Evolutionary conservation across 768 basidiomycete genomes (phyloP), one percentile per base, ranked within the genome.

Genomic region (Boletus subparvulus): DNA sequence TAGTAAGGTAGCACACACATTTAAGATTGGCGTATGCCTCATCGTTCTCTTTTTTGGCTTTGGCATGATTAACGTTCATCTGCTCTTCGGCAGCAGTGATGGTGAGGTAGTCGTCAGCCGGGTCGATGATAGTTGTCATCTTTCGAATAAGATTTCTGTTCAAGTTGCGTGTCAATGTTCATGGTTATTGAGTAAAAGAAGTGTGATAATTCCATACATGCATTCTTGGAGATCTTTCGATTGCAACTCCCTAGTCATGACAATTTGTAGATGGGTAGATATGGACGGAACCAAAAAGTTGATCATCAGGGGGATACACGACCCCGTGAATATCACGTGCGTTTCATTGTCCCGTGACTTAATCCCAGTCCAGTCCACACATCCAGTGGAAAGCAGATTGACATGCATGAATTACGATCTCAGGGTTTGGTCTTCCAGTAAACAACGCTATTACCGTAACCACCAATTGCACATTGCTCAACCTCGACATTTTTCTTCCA

Each of bases 61-160:
- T 77, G 8, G 79, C 74, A 56, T 86, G 82, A 11, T 82, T 82
- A 8, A 77, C 62, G 14, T 80, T 80, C 66, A 90, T 84, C 60
- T 80, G 84, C 56, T 90, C 84, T 62, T 92, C 88, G 9, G 88
- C 85, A 8, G 80, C 83, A 16, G 85, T 83, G 47, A 92, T 88
- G 13, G 87, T 86, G 55, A 87, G 73, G 66, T 84, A 90, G 69
- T 92, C 90, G 51, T 90, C 88, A 42, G 87, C 85, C 12, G 88
- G 87, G 64, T 89, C 85, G 52, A 92, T 88, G 55, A 90, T 84
- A 4, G 81, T 79, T 33, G 81, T 74, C 81, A 91, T 88, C 57
- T 84, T 85, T 60, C 78, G 79, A 45, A 90, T 83, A 17, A 86
- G 81, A 61, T 85, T 84, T 47, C 88, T 90, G 58, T 36, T 46